phyloP scores from a whole-genome alignment of 2,329 filamentous ascomycete species.

The Neurospora crassa region DNA sequence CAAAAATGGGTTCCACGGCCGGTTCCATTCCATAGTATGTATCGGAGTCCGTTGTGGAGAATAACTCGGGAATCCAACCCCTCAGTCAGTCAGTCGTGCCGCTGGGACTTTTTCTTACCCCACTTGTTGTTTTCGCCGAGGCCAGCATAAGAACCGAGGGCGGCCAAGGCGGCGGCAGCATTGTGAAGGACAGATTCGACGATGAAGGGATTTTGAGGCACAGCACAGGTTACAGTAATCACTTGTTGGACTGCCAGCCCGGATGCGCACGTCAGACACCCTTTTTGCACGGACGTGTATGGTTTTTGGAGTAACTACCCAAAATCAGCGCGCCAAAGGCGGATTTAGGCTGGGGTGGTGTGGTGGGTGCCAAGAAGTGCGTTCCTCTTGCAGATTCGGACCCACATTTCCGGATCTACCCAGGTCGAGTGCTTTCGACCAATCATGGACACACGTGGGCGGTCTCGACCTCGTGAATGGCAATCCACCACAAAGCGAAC shows the following conservation, averaged over 20 bases:
- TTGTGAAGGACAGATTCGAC: background rate
- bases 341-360: background rate
- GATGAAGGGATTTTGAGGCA: background rate
- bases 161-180: background rate
- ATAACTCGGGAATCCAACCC: background rate
- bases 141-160: background rate
- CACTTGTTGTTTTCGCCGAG: background rate
- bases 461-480: conserved; percentile 3
- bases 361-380: background rate
- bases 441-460: conserved; percentile 11
- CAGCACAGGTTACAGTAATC: background rate
- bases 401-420: background rate
- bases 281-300: too few relatives aligned
- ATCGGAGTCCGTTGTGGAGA: background rate
- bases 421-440: background rate
- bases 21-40: background rate
- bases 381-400: background rate
- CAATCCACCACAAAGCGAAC: background rate
- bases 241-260: background rate
- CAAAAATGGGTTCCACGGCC: background rate
- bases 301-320: too few relatives aligned
- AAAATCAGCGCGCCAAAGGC: too few relatives aligned
- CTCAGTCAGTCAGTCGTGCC: background rate
- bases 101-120: background rate
- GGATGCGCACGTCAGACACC: background rate